Evolutionary conservation across 768 basidiomycete genomes (phyloP), one percentile per base, ranked within the genome.

Genomic region (Pholiota molesta): DNA sequence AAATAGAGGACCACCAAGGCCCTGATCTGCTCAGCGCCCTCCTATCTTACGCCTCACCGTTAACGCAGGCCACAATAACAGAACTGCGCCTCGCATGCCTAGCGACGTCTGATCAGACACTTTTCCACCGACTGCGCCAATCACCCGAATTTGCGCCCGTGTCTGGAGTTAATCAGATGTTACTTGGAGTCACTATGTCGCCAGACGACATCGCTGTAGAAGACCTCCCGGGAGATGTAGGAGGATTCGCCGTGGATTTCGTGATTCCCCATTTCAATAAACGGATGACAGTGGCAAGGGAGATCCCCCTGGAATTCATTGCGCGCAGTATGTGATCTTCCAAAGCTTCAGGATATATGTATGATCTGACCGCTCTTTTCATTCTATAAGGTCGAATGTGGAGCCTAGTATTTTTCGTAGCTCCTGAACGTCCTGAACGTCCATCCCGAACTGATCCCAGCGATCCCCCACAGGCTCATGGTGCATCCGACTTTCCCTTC

Each of bases 41-140:
- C 21, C 75, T 91, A 51, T 77, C 79, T 5, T 78, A 84, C 54
- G 83, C 89, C 0, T 75, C 79, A 0, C 83, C 83, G 0, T 68
- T 83, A 9, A 75, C 66, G 0, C 70, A 69, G 29, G 66, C 69
- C 16, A 86, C 86, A 0, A 71, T 85, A 6, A 79, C 80, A 3
- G 91, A 93, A 33, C 77, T 91, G 23, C 83, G 88, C 2, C 78
- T 83, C 7, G 90, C 88, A 0, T 93, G 91, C 66, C 74, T 91
- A 33, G 73, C 86, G 28, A 84, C 80, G 5, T 86, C 84, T 1
- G 86, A 89, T 69, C 81, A 89, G 60, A 75, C 71, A 2, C 74
- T 89, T 2, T 89, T 89, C 72, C 85, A 87, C 63, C 80, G 84
- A 0, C 75, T 90, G 19, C 75, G 85, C 1, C 78, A 78, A 61